A percentile compares a stretch with the other conserved stretches of the same genome.
phyloP scores from a whole-genome alignment of 2,329 filamentous ascomycete species.

The Xylaria arbuscula region DNA sequence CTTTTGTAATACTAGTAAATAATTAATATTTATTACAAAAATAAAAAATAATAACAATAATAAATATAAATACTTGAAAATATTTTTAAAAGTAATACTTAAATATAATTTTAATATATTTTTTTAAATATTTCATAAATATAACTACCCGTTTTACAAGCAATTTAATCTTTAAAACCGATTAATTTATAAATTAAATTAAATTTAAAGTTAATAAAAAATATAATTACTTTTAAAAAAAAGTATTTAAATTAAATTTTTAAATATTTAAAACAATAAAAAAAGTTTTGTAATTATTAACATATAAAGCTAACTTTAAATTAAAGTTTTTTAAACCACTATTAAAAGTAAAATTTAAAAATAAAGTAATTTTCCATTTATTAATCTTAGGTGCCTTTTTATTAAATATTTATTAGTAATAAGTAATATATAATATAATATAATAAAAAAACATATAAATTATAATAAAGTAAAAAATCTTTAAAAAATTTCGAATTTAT shows the following conservation, averaged over 20 bases:
- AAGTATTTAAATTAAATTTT: no score
- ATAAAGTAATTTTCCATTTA: no score
- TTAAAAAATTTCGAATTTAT: neutral
- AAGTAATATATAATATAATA: no score
- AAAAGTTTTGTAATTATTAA: neutral
- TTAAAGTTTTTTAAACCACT: neutral
- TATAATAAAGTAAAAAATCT: neutral
- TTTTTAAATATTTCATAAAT: neutral
- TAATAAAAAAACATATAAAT: neutral
- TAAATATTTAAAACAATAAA: no score
- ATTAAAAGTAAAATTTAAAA: neutral
- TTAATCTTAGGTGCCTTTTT: neutral
- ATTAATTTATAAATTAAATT: conserved; percentile 9
- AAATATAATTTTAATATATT: neutral
- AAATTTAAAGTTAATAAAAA: no score
- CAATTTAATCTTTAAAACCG: neutral
- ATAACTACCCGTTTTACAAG: neutral
- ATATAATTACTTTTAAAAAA: no score
- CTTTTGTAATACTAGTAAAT: neutral
- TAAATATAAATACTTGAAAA: neutral
- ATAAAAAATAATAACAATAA: neutral
- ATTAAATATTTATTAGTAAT: neutral
- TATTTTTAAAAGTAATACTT: neutral
- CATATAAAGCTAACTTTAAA: neutral
- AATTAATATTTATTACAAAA: neutral